These are phyloP conservation scores for Phellopilus nigrolimitatus DNA, from an alignment of 1,284 basidiomycete genomes.

Conservation along the genomic window DNA sequence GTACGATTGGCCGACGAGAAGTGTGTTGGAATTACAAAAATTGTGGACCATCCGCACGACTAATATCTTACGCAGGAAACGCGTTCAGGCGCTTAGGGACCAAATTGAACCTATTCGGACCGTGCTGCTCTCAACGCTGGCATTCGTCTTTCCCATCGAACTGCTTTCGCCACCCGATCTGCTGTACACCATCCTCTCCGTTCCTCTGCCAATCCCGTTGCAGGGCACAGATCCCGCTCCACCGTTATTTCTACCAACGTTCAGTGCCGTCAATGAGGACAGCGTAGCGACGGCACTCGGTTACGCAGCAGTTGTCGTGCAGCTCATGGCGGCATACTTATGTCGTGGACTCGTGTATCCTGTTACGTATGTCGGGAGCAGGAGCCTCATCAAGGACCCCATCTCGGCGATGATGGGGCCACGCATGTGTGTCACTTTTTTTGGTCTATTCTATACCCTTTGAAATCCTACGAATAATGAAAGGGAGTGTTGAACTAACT, in stretches of 20 bases:
- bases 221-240: slow-evolving; percentile 77
- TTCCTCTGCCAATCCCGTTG: slow-evolving; percentile 82
- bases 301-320: slow-evolving; percentile 80
- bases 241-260: slow-evolving; percentile 62
- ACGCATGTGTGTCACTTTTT: slow-evolving; percentile 60
- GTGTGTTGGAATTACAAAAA: slow-evolving; percentile 32
- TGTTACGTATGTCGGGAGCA: slow-evolving; percentile 82
- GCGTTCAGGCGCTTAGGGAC: slow-evolving; percentile 40
- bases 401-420: slow-evolving; percentile 94
- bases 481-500: background rate
- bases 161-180: slow-evolving; percentile 76
- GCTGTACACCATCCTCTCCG: slow-evolving; percentile 77
- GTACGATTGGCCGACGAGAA: slow-evolving; percentile 39
- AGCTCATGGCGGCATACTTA: slow-evolving; percentile 75
- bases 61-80: too few relatives aligned
- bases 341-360: slow-evolving; percentile 82
- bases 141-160: slow-evolving; percentile 84
- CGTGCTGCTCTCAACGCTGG: slow-evolving; percentile 69
- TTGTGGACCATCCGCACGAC: too few relatives aligned
- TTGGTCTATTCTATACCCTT: slow-evolving; percentile 11
- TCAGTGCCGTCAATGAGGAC: slow-evolving; percentile 78
- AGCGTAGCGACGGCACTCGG: slow-evolving; percentile 82
- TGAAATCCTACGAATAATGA: background rate
- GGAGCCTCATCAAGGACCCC: slow-evolving; percentile 84
- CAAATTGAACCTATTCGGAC: slow-evolving; percentile 57